These are phyloP conservation scores for Schrenkiella parvula DNA, from an alignment of 345 rosid genomes.

Conservation along the genomic window DNA sequence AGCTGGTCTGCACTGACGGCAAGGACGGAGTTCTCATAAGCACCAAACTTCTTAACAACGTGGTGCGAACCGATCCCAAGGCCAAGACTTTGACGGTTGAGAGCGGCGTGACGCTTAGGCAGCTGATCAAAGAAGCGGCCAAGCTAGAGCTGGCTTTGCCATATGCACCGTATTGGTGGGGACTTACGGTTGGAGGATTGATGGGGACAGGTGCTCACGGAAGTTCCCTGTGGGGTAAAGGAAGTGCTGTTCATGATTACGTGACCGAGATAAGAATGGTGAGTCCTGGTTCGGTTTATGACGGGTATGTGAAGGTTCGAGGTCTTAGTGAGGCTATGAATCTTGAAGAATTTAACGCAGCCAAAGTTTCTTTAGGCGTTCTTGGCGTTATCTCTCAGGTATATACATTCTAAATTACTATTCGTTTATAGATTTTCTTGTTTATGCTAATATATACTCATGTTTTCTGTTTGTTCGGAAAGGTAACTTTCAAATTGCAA, in stretches of 20 bases:
- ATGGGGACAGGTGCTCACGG: constrained; percentile 90
- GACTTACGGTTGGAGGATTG: constrained; percentile 70
- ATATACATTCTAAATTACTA: neutral
- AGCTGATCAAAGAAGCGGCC: constrained; percentile 58
- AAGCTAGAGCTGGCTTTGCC: constrained; percentile 64
- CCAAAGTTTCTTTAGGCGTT: constrained; percentile 71
- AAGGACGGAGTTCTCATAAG: constrained; percentile 60
- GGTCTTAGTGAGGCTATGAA: constrained; percentile 26
- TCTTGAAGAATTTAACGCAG: constrained; percentile 44
- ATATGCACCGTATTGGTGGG: constrained; percentile 88
- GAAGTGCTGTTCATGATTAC: constrained; percentile 72
- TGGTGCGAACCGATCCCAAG: constrained; percentile 23
- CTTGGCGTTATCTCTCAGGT: constrained; percentile 82
- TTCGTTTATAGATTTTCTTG: neutral
- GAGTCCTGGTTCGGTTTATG: constrained; percentile 42
- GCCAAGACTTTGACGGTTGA: constrained; percentile 53
- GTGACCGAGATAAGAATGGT: too few relatives aligned
- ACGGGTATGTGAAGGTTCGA: constrained; percentile 47
- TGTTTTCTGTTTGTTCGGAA: neutral
- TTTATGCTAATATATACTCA: neutral
- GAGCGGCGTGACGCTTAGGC: constrained; percentile 66
- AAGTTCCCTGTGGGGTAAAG: constrained; percentile 70
- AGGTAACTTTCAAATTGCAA: constrained; percentile 60
- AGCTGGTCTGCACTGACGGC: constrained; percentile 66
- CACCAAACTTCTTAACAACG: constrained; percentile 51